Base-by-base conservation (phyloP, 2,329 filamentous ascomycete genomes). In the Hypoxylon sp. region DNA sequence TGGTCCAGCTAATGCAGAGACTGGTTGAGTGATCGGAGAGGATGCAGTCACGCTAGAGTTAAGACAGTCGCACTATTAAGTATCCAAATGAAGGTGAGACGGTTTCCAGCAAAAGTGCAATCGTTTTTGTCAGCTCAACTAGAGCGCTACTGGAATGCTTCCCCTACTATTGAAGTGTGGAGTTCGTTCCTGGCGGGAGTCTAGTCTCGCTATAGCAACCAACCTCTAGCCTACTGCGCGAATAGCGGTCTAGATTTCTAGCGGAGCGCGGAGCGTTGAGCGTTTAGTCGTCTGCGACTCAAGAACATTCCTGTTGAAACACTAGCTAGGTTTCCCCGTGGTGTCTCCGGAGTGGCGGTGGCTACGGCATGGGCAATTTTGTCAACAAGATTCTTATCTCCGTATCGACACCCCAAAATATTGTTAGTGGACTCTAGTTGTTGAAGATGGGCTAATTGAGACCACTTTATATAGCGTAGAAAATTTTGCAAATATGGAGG, bases 111-210 rank as follows among this genome's bases (percentile, higher is more conserved):
- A 42, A 42, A 42, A 42, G 37, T 17, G 14, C 37, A 20, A 37
- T 37, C 5, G 6, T 42, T 6, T 31, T 42, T 17, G 14, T 42
- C 37, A 42, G 17, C n/a, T n/a, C n/a, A 42, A 17, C n/a, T 7
- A 17, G 20, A 49, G 37, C 31, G 33, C 40, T 40, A 8, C 44
- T 14, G 2, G 35, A 51, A 33, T 14, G 27, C n/a, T 44, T 51
- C 3, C 25, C 25, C 3, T 31, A 31, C 30, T 30, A 53, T 13
- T 22, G 30, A 37, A 35, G 58, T 64, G 61, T 58, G 48, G 61
- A 54, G 48, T 35, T 44, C 25, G 27, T 42, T 42, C 33, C 27
- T 37, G 51, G 40, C 14, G 20, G 35, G 27, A 25, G 6, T 13
- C 51, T 56, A 25, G 6, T 13, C 60, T 56, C 20, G 35, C 35